These are phyloP conservation scores for Suillus lakei DNA, from an alignment of 768 basidiomycete species.

Conservation along the genomic window DNA sequence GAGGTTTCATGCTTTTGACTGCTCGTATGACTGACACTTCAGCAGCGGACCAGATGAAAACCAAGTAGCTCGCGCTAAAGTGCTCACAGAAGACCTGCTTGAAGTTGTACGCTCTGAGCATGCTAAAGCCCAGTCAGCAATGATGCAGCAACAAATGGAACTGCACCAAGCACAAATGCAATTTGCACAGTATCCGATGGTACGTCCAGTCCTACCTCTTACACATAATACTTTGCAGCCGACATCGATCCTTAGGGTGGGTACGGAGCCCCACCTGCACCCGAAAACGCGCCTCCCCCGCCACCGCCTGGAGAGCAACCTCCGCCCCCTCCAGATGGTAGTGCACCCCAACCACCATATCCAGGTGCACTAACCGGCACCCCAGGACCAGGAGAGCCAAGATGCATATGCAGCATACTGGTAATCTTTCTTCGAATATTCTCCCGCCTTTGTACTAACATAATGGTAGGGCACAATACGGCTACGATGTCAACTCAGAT, in stretches of 20 bases:
- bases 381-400: slow-evolving; percentile 3
- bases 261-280: slow-evolving; percentile 39
- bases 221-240: slow-evolving; percentile 1
- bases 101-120: slow-evolving; percentile 90
- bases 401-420: slow-evolving; percentile 68
- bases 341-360: slow-evolving; percentile 43
- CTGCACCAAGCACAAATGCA: slow-evolving; percentile 83
- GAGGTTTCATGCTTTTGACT: slow-evolving; percentile 36
- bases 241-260: slow-evolving; percentile 32
- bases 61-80: slow-evolving; percentile 86
- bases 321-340: slow-evolving; percentile 56
- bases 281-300: slow-evolving; percentile 45
- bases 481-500: slow-evolving; percentile 83
- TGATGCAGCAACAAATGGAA: slow-evolving; percentile 84
- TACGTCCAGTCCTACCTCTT: slow-evolving; percentile 35
- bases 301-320: slow-evolving; percentile 57
- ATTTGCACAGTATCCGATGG: slow-evolving; percentile 71
- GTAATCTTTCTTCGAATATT: slow-evolving; percentile 39
- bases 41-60: slow-evolving; percentile 78
- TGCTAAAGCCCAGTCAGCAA: slow-evolving; percentile 69
- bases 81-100: slow-evolving; percentile 86
- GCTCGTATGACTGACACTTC: slow-evolving; percentile 17
- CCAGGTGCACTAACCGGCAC: slow-evolving; percentile 46
- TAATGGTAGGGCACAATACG: slow-evolving; percentile 72
- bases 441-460: slow-evolving; percentile 1